Percentiles rank a stretch among this genome's conserved stretches.
Conservation (phyloP, 2,329 filamentous ascomycete genomes). For the Verticillium longisporum region DNA sequence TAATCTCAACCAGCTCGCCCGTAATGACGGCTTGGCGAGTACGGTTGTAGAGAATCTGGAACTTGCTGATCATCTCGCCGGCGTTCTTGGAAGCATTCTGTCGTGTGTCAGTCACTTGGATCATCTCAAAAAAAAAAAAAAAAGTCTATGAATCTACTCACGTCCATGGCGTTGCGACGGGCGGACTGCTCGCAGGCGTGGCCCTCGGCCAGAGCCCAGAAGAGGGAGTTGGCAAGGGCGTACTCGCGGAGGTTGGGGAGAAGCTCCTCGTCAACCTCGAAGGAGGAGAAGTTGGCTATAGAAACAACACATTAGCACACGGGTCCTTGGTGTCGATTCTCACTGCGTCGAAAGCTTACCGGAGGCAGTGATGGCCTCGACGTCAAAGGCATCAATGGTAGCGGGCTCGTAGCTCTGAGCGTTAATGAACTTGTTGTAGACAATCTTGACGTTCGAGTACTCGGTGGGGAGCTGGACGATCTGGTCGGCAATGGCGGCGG, state of each 20-base stretch:
- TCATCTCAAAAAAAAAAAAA: too few species aligned
- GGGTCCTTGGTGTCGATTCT: neutral
- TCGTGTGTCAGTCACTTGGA: conserved; percentile 16
- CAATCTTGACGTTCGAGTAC: conserved; percentile 84
- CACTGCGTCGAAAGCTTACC: conserved; percentile 49
- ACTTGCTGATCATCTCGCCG: conserved; percentile 98
- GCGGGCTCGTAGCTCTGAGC: conserved; percentile 84
- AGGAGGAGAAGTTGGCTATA: conserved; percentile 88
- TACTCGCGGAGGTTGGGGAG: conserved; percentile 93
- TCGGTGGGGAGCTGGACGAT: conserved; percentile 76
- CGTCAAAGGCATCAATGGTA: conserved; percentile 83
- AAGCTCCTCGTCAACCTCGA: conserved; percentile 89
- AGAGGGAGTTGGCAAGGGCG: conserved; percentile 91
- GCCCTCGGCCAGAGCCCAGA: conserved; percentile 96
- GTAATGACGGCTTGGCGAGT: conserved; percentile 99
- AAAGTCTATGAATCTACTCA: conserved; percentile 42
- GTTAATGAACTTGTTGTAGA: conserved; percentile 99
- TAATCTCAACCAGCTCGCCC: conserved; percentile 98
- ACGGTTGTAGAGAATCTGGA: conserved; percentile 99
- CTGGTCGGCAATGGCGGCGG: conserved; percentile 93
- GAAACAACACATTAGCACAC: conserved; percentile 5
- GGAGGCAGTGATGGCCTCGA: conserved; percentile 88
- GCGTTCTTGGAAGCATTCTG: conserved; percentile 99
- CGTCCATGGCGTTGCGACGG: conserved; percentile 98
- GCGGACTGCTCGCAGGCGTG: conserved; percentile 99